Evolutionary conservation across 2,329 filamentous ascomycete genomes (phyloP).

Genomic region (Fusarium udum): DNA sequence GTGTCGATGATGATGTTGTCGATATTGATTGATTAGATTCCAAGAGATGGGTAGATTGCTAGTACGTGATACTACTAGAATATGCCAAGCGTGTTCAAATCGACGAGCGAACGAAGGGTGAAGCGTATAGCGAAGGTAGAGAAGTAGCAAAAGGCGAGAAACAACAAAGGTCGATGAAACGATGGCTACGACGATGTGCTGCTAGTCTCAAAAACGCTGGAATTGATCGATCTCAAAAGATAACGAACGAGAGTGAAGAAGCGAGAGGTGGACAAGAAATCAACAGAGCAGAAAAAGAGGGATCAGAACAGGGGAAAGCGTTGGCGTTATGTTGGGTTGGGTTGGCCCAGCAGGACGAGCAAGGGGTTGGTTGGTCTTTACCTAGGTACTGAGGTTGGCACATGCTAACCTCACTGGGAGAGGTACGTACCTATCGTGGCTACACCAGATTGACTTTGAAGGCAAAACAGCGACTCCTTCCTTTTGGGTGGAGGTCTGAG

Average conservation of each 20-base stretch:
- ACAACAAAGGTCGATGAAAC: conserved; percentile 21
- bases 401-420: not conserved
- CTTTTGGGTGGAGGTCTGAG: conserved; percentile 16
- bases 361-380: conserved; percentile 14
- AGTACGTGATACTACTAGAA: not conserved
- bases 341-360: conserved; percentile 33
- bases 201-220: conserved; percentile 6
- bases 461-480: conserved; percentile 19
- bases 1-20: conserved; percentile 1
- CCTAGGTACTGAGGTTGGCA: not conserved
- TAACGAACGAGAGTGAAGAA: conserved; percentile 15
- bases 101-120: conserved; percentile 14
- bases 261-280: conserved; percentile 28
- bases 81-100: conserved; percentile 17
- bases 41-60: not conserved
- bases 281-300: conserved; percentile 25
- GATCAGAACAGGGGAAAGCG: conserved; percentile 29
- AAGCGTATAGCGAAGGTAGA: conserved; percentile 27
- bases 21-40: conserved; percentile 1
- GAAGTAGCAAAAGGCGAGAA: conserved; percentile 24
- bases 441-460: conserved; percentile 12
- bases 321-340: conserved; percentile 32
- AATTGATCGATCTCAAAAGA: conserved; percentile 18
- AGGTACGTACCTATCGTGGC: conserved; percentile 24
- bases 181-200: conserved; percentile 4